Base-by-base conservation (phyloP, 495 filamentous ascomycete genomes). In the Evernia prunastri region DNA sequence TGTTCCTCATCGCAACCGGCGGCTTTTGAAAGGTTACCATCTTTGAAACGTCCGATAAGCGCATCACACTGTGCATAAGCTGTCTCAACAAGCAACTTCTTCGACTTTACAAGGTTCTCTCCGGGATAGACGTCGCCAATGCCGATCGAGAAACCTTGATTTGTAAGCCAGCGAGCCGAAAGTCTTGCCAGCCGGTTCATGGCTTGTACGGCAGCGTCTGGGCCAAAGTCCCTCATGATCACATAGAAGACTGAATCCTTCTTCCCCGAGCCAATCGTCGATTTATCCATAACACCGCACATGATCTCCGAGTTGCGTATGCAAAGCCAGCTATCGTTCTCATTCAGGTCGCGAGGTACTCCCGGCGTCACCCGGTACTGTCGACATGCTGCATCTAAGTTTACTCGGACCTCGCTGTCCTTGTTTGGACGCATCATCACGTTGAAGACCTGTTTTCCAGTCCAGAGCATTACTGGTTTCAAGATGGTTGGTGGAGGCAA, bases 201-300 rank as follows among this genome's bases (percentile, higher is more conserved):
- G 33, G 90, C 92, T 60, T 84, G 83, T 0, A 91, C 92, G 4
- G 94, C 92, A 61, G 89, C 86, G 59, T 93, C 87, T 5, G 93
- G 90, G 0, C 95, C 94, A 71, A 87, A 97, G 74, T 98, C 94
- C 74, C 94, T 83, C 65, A 97, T 81, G 69, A 98, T 92, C 61
- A 97, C 89, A 69, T 96, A 98, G 75, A 97, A 98, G 13, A 98
- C 84, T 5, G 91, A 96, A 72, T 96, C 92, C 73, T 98, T 98
- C 78, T 97, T 97, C 70, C 94, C 94, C 17, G 88, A 90, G 67
- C 94, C 94, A 49, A 98, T 89, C 0, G 91, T 96, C 3, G 89
- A 87, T 72, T 98, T 98, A 76, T 98, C 94, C 92, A 98, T 96
- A 42, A 91, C 85, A 69, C 94, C 94, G 70, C 94, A 97, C 91